Evolutionary conservation across 768 basidiomycete species (phyloP).

Genomic region (Xerocomus brunneocitrinus): DNA sequence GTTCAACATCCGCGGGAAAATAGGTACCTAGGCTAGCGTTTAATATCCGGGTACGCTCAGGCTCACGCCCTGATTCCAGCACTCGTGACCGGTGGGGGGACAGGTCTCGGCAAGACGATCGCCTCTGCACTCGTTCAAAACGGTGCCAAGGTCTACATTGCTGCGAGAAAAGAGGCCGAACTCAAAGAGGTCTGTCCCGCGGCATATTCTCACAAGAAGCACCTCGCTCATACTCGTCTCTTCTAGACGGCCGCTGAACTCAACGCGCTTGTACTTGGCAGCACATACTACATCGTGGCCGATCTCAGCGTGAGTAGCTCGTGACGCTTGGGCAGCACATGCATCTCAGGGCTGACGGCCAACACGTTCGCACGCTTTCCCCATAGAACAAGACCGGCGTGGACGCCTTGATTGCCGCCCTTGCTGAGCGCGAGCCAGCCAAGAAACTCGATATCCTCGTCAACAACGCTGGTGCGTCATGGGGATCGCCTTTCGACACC

Average conservation of each 20-base stretch:
- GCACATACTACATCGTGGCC: constrained; percentile 68
- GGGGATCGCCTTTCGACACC: constrained; percentile 67
- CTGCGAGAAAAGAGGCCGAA: constrained; percentile 75
- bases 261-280: constrained; percentile 55
- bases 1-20: constrained; percentile 66
- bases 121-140: constrained; percentile 79
- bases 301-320: constrained; percentile 60
- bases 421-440: constrained; percentile 57
- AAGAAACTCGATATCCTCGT: constrained; percentile 75
- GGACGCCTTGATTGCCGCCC: constrained; percentile 60
- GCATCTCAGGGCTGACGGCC: background rate
- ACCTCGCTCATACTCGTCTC: background rate
- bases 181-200: constrained; percentile 57
- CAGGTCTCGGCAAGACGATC: constrained; percentile 83
- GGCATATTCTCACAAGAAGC: background rate
- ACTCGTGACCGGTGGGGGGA: constrained; percentile 78
- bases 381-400: constrained; percentile 75
- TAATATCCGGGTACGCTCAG: background rate
- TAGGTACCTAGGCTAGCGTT: constrained; percentile 37
- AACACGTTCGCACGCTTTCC: background rate
- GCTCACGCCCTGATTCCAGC: constrained; percentile 34
- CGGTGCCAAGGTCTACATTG: constrained; percentile 87
- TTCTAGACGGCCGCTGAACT: constrained; percentile 52
- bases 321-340: background rate
- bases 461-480: constrained; percentile 78